Evolutionary conservation across 352 stramenopile species (phyloP).

Genomic region (Phytophthora sojae): DNA sequence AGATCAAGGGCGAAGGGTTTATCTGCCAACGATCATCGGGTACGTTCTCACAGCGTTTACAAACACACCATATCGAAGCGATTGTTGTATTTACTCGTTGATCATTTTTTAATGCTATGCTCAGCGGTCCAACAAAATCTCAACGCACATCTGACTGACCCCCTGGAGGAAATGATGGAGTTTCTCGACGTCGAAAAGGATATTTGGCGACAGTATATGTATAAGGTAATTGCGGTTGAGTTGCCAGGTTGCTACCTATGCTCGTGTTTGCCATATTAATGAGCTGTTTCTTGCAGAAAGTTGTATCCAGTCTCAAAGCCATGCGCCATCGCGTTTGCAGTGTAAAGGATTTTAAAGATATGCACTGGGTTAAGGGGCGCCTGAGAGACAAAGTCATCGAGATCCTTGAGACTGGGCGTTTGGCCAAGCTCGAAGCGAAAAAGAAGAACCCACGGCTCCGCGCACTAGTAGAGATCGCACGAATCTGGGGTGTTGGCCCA

Average conservation of each 20-base stretch:
- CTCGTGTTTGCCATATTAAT: constrained; percentile 1
- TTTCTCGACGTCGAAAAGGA: constrained; percentile 80
- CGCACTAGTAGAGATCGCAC: constrained; percentile 68
- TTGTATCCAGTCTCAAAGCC: constrained; percentile 75
- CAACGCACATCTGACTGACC: constrained; percentile 80
- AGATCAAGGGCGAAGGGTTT: constrained; percentile 63
- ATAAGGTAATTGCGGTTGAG: constrained; percentile 57
- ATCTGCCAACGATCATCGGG: constrained; percentile 79
- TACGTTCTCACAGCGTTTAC: constrained; percentile 24
- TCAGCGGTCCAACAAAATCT: constrained; percentile 74
- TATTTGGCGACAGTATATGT: constrained; percentile 83
- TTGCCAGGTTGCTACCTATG: neutral
- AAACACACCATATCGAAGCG: constrained; percentile 1
- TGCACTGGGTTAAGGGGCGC: constrained; percentile 75
- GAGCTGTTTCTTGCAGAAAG: constrained; percentile 50
- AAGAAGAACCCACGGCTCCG: constrained; percentile 65
- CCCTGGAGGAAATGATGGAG: constrained; percentile 83
- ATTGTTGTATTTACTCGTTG: neutral
- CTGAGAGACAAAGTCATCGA: constrained; percentile 79
- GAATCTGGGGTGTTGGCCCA: constrained; percentile 84
- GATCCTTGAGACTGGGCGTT: constrained; percentile 74
- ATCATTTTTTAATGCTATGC: neutral
- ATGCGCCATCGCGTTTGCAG: constrained; percentile 66
- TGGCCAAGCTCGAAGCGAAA: constrained; percentile 87
- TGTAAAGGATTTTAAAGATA: constrained; percentile 65